Evolutionary conservation across 2,329 filamentous ascomycete genomes (phyloP).

Genomic region (Xylogone sp.): DNA sequence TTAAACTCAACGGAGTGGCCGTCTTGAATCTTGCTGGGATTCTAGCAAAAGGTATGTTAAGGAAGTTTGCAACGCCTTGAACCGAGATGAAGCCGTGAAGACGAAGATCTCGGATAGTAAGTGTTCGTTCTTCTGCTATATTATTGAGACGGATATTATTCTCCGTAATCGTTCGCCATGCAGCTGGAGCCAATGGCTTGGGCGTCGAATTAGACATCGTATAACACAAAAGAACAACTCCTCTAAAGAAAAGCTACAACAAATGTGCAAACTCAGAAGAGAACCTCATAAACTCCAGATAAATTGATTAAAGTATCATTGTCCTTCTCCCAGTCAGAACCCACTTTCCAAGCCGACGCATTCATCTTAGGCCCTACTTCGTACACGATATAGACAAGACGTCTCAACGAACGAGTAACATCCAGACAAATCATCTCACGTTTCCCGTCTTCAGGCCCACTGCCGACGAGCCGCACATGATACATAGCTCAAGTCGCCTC

Average conservation of each 20-base stretch:
- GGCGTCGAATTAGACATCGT: not conserved
- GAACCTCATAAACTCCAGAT: too few species aligned
- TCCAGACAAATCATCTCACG: not conserved
- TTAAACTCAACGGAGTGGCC: constrained; percentile 4
- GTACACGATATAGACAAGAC: not conserved
- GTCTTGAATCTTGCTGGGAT: constrained; percentile 6
- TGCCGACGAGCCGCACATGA: not conserved
- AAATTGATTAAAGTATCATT: too few species aligned
- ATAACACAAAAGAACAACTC: not conserved
- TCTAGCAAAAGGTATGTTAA: constrained; percentile 10
- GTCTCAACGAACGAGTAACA: not conserved
- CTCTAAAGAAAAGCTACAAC: not conserved
- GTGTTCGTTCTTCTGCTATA: not conserved
- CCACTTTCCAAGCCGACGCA: too few species aligned
- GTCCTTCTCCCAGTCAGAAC: too few species aligned
- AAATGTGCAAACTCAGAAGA: too few species aligned
- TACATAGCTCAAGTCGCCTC: too few species aligned
- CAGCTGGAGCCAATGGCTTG: not conserved
- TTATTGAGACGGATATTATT: not conserved
- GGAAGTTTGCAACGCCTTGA: constrained; percentile 10
- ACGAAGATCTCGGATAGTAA: not conserved
- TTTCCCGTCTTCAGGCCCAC: not conserved
- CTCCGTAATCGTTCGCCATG: not conserved
- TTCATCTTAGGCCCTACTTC: too few species aligned
- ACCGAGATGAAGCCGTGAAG: constrained; percentile 1